These are phyloP conservation scores for Ustilaginoidea virens DNA, from an alignment of 2,329 filamentous ascomycete species.

Conservation along the genomic window DNA sequence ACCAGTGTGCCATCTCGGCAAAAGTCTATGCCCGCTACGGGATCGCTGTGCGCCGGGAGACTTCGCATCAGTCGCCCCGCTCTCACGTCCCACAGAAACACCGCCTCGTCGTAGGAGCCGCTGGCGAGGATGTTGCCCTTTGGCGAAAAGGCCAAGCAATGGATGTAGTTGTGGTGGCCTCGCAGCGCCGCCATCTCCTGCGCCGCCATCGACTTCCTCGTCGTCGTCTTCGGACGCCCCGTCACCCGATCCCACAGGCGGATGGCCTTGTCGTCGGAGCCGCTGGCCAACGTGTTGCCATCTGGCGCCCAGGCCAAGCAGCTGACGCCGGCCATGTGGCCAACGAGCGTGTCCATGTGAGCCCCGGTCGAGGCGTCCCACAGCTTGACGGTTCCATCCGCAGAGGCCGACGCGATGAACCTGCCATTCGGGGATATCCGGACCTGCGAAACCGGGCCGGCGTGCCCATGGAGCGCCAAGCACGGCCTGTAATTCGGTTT, in stretches of 20 bases:
- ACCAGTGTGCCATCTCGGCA: slow-evolving; percentile 84
- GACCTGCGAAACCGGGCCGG: slow-evolving; percentile 65
- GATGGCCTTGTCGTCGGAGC: slow-evolving; percentile 92
- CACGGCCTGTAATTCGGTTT: slow-evolving; percentile 53
- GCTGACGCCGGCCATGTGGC: slow-evolving; percentile 83
- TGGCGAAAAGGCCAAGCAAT: slow-evolving; percentile 86
- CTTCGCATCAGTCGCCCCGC: slow-evolving; percentile 78
- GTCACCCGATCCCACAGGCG: slow-evolving; percentile 72
- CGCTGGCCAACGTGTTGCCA: slow-evolving; percentile 72
- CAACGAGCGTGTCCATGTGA: slow-evolving; percentile 78
- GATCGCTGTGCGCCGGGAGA: slow-evolving; percentile 86
- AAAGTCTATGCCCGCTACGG: slow-evolving; percentile 87
- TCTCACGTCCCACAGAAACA: slow-evolving; percentile 92
- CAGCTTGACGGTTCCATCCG: slow-evolving; percentile 80
- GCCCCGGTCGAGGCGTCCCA: slow-evolving; percentile 70
- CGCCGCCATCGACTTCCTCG: slow-evolving; percentile 18
- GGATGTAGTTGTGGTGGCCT: slow-evolving; percentile 93
- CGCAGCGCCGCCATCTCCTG: slow-evolving; percentile 44
- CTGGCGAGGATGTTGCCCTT: slow-evolving; percentile 95
- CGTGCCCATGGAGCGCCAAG: slow-evolving; percentile 62
- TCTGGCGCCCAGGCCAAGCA: slow-evolving; percentile 92
- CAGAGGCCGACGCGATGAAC: slow-evolving; percentile 81
- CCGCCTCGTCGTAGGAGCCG: slow-evolving; percentile 91
- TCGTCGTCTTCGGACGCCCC: slow-evolving; percentile 35
- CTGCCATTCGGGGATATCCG: slow-evolving; percentile 82